A percentile compares a stretch with the other conserved stretches of the same genome.
These are phyloP conservation scores for Garcia nutans DNA, from an alignment of 345 rosid species.

Conservation along the genomic window DNA sequence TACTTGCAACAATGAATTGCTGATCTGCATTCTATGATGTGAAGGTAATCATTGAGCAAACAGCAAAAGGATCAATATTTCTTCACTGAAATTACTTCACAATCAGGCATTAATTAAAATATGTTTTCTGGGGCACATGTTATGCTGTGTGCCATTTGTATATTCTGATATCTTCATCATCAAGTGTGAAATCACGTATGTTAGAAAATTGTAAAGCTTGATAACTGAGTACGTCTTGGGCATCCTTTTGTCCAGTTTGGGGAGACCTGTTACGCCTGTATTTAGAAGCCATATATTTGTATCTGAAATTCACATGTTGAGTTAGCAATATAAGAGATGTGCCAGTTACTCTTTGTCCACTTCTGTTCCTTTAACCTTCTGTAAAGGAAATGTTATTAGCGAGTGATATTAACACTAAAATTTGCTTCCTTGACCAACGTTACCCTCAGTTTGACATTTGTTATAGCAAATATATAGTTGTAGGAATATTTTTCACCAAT, in stretches of 20 bases:
- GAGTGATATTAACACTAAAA: too few species aligned
- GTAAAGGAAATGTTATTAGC: too few species aligned
- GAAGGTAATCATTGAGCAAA: slow-evolving; percentile 28
- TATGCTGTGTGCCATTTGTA: neutral
- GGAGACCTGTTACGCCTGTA: neutral
- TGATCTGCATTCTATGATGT: slow-evolving; percentile 35
- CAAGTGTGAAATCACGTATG: too few species aligned
- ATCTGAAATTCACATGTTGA: too few species aligned
- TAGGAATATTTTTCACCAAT: too few species aligned
- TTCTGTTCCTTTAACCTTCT: too few species aligned
- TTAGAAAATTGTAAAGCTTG: neutral
- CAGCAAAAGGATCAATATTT: neutral
- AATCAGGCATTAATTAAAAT: neutral
- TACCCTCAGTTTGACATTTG: too few species aligned
- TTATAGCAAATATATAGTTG: too few species aligned
- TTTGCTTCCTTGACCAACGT: too few species aligned
- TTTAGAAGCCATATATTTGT: neutral
- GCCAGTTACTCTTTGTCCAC: too few species aligned
- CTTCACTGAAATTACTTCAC: neutral
- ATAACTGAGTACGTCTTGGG: neutral
- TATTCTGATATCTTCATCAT: neutral
- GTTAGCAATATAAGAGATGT: too few species aligned
- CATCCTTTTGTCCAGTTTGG: neutral
- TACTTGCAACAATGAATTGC: slow-evolving; percentile 45
- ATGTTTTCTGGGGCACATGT: neutral